Evolutionary conservation across 2,329 filamentous ascomycete genomes (phyloP), one percentile per base, ranked within the genome.

Genomic region (Anthostomella pinea): DNA sequence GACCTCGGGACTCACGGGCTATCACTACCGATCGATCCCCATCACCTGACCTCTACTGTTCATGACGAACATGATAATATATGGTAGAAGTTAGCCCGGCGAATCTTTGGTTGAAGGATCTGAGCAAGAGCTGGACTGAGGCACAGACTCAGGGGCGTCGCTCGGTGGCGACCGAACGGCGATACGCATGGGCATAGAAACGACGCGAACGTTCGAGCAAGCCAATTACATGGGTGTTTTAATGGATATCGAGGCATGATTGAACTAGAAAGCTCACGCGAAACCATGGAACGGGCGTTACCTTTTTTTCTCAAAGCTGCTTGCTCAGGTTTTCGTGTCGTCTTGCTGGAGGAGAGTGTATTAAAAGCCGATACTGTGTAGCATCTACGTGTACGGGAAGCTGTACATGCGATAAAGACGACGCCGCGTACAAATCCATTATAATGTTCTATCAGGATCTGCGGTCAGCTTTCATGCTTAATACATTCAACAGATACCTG

Each of bases 191-290:
- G 21, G 23, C 22, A 16, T 30, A 31, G 33, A 25, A 27, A 35
- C 27, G 24, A 32, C 28, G 39, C 19, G 16, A 13, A 32, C 26
- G 41, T 46, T 31, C 28, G 33, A 39, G 38, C 29, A 39, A 48
- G 48, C 41, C 43, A 44, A 41, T 30, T 41, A 41, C 41, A 48
- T 38, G 38, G 28, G 33, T 38, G 30, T 40, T 43, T 51, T 51
- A 54, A 54, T 56, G 54, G 53, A 57, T 56, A 57, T 49, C 45
- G 36, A 49, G 49, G 45, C 49, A 56, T 50, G 51, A 54, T 56
- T 53, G 50, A 56, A 57, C 50, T 56, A 56, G 49, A 56, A 44
- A 46, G 43, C 33, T 48, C 39, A 41, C 39, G 39, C 39, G 48
- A 45, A 45, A n/a, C 38, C 44, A 53, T 41, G 49, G 49, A 46